Evolutionary conservation across 2,329 filamentous ascomycete species (phyloP).

Genomic region (Colletotrichum noveboracense): DNA sequence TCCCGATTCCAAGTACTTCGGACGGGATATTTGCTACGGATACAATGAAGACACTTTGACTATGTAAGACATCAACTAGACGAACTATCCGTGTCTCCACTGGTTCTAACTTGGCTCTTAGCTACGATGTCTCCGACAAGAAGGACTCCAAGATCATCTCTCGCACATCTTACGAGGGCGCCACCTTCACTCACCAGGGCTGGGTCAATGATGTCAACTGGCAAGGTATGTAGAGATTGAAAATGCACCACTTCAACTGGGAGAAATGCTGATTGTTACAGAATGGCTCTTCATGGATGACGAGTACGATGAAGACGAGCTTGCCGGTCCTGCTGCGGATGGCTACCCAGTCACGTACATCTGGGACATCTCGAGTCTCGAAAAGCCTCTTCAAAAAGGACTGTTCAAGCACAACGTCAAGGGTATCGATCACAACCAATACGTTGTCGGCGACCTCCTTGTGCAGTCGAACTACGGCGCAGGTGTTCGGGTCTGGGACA

Average conservation of each 20-base stretch:
- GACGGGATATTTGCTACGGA: conserved; percentile 57
- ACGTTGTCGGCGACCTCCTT: conserved; percentile 41
- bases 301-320: conserved; percentile 52
- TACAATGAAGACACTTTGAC: conserved; percentile 58
- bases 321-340: conserved; percentile 40
- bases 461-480: conserved; percentile 54
- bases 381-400: conserved; percentile 45
- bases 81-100: too few species aligned
- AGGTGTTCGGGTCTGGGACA: conserved; percentile 41
- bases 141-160: conserved; percentile 51
- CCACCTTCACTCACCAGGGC: conserved; percentile 63
- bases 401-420: conserved; percentile 40
- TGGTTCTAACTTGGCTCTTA: not conserved
- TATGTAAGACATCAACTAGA: too few species aligned
- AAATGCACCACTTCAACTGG: too few species aligned
- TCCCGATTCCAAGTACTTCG: conserved; percentile 48
- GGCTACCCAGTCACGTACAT: conserved; percentile 53
- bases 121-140: conserved; percentile 57
- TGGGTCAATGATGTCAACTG: conserved; percentile 51
- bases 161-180: conserved; percentile 59
- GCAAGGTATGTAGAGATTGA: conserved; percentile 33
- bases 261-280: too few species aligned
- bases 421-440: conserved; percentile 52
- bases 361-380: conserved; percentile 50
- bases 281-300: conserved; percentile 49